Conservation (phyloP, 371 early-diverging fungal genomes). For the Gilbertella persicaria region DNA sequence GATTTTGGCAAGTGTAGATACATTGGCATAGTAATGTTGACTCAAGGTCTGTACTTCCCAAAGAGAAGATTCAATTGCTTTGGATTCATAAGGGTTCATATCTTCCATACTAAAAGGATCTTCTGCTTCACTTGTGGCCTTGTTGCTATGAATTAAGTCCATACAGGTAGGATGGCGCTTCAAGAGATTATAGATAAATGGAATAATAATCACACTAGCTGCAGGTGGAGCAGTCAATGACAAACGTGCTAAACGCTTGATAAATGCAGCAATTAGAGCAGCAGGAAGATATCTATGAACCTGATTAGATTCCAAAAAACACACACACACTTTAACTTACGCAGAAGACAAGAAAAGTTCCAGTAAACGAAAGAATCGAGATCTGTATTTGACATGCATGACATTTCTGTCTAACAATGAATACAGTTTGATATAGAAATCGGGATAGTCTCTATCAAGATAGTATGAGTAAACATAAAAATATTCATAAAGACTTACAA, state of each 20-base stretch:
- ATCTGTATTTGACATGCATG: conserved; percentile 89
- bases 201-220: conserved; percentile 78
- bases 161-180: conserved; percentile 90
- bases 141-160: conserved; percentile 75
- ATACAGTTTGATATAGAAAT: conserved; percentile 93
- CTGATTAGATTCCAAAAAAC: too few relatives aligned
- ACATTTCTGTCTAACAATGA: conserved; percentile 82
- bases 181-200: conserved; percentile 89
- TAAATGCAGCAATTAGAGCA: conserved; percentile 87
- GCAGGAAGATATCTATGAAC: conserved; percentile 77
- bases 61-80: conserved; percentile 85
- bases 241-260: conserved; percentile 87
- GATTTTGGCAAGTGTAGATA: conserved; percentile 80
- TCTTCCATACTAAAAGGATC: conserved; percentile 75
- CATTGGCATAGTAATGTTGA: conserved; percentile 83
- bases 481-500: conserved; percentile 54
- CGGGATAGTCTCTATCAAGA: conserved; percentile 85
- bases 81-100: conserved; percentile 73
- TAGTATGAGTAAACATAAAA: not conserved
- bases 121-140: conserved; percentile 32
- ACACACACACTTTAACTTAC: too few relatives aligned
- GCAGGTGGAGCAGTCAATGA: conserved; percentile 85
- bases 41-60: conserved; percentile 91
- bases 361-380: conserved; percentile 88
- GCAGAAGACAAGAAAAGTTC: conserved; percentile 86